Evolutionary conservation across 768 basidiomycete genomes (phyloP).

Genomic region (Rubroboletus satanas): DNA sequence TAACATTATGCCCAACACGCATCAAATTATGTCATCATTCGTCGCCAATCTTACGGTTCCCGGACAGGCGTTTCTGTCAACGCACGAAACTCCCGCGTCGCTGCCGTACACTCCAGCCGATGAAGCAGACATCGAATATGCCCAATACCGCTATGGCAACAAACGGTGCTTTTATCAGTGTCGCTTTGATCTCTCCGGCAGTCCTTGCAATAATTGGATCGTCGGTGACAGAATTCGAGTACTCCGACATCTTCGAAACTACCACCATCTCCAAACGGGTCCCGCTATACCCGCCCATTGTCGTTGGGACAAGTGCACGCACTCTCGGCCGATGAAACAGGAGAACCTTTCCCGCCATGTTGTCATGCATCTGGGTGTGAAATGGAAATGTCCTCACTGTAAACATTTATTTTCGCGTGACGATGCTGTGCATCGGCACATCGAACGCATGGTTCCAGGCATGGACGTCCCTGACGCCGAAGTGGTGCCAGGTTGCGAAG

Average conservation of each 20-base stretch:
- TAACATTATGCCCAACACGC: neutral
- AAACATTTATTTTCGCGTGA: constrained; percentile 28
- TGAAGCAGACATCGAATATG: constrained; percentile 23
- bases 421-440: constrained; percentile 30
- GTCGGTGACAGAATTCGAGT: constrained; percentile 26
- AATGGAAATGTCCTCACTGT: constrained; percentile 30
- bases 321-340: constrained; percentile 26
- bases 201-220: constrained; percentile 25
- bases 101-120: constrained; percentile 3
- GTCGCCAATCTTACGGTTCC: neutral
- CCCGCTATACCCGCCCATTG: constrained; percentile 15
- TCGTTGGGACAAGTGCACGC: constrained; percentile 25
- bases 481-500: constrained; percentile 18
- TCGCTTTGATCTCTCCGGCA: constrained; percentile 23
- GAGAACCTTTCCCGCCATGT: constrained; percentile 32
- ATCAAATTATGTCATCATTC: constrained; percentile 1
- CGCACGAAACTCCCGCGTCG: neutral
- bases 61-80: neutral
- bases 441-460: constrained; percentile 27
- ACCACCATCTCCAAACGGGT: constrained; percentile 20
- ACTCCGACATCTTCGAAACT: constrained; percentile 26
- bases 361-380: constrained; percentile 28
- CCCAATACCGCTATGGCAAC: constrained; percentile 15
- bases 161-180: constrained; percentile 23
- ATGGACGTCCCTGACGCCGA: constrained; percentile 23